A percentile compares a stretch with the other conserved stretches of the same genome.
These are phyloP conservation scores for Babesia sp. DNA, from an alignment of 169 alveolate genomes.

Conservation along the genomic window DNA sequence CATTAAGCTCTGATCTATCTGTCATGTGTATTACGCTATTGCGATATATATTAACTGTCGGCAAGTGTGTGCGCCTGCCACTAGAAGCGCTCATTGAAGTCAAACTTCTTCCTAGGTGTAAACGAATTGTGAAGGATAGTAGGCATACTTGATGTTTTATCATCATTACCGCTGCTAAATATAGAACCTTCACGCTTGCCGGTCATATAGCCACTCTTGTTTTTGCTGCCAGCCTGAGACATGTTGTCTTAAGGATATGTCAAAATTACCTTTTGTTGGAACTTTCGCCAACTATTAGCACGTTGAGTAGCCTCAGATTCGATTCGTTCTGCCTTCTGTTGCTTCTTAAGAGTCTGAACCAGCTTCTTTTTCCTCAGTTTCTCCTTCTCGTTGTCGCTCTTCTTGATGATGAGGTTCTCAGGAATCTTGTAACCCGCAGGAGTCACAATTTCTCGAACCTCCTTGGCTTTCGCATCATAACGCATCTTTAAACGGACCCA, in stretches of 20 bases:
- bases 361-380: slow-evolving; percentile 73
- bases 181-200: slow-evolving; percentile 66
- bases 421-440: slow-evolving; percentile 80
- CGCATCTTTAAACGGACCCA: slow-evolving; percentile 52
- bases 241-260: neutral
- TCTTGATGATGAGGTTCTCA: slow-evolving; percentile 73
- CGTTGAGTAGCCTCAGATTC: slow-evolving; percentile 67
- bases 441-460: slow-evolving; percentile 70
- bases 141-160: neutral
- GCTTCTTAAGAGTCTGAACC: slow-evolving; percentile 73
- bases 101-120: slow-evolving; percentile 53
- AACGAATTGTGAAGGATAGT: slow-evolving; percentile 33
- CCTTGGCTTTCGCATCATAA: slow-evolving; percentile 29
- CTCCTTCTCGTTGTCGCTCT: slow-evolving; percentile 72
- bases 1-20: slow-evolving; percentile 5
- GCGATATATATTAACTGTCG: slow-evolving; percentile 25
- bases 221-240: slow-evolving; percentile 58
- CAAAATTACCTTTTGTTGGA: slow-evolving; percentile 68
- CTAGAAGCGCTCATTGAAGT: slow-evolving; percentile 60
- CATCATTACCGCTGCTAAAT: slow-evolving; percentile 37
- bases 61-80: neutral
- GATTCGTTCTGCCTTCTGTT: slow-evolving; percentile 72
- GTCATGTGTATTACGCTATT: neutral
- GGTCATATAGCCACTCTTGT: slow-evolving; percentile 66
- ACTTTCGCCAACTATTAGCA: slow-evolving; percentile 74